Evolutionary conservation across 768 basidiomycete species (phyloP).

Genomic region (Russula compacta): DNA sequence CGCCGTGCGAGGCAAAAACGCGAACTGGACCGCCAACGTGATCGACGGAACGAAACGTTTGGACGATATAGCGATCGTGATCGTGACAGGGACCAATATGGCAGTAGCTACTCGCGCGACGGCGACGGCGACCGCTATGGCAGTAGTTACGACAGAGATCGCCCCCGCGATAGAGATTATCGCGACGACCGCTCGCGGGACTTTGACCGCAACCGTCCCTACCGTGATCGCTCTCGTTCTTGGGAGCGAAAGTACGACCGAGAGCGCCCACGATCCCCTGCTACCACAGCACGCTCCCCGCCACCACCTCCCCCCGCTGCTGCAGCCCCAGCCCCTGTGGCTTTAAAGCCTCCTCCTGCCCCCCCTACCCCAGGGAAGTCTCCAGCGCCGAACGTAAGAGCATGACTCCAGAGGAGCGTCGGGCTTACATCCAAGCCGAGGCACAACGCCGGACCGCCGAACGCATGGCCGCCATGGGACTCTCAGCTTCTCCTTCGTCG

Average conservation of each 20-base stretch:
- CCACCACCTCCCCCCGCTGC: conserved; percentile 40
- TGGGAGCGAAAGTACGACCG: conserved; percentile 26
- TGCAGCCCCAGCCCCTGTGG: conserved; percentile 32
- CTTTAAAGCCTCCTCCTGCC: conserved; percentile 39
- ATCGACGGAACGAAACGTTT: conserved; percentile 74
- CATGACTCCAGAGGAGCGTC: conserved; percentile 80
- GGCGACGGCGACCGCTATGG: conserved; percentile 29
- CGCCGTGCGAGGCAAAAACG: conserved; percentile 69
- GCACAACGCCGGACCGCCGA: conserved; percentile 77
- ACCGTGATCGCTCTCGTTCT: conserved; percentile 22
- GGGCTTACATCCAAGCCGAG: conserved; percentile 67
- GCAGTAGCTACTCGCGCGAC: conserved; percentile 23
- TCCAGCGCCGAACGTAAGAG: conserved; percentile 55
- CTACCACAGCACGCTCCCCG: conserved; percentile 37
- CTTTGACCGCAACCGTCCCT: conserved; percentile 35
- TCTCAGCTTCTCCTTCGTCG: conserved; percentile 35
- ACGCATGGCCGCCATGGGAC: conserved; percentile 77
- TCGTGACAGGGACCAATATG: conserved; percentile 26
- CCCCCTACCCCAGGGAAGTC: conserved; percentile 48
- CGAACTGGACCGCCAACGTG: conserved; percentile 70
- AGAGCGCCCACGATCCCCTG: conserved; percentile 26
- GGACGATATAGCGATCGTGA: conserved; percentile 53
- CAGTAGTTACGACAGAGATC: conserved; percentile 35
- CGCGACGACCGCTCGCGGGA: conserved; percentile 31
- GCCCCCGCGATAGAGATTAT: conserved; percentile 32